A percentile compares a stretch with the other conserved stretches of the same genome.
Conservation (phyloP, 2,329 filamentous ascomycete species). For the Aspergillus sergii region DNA sequence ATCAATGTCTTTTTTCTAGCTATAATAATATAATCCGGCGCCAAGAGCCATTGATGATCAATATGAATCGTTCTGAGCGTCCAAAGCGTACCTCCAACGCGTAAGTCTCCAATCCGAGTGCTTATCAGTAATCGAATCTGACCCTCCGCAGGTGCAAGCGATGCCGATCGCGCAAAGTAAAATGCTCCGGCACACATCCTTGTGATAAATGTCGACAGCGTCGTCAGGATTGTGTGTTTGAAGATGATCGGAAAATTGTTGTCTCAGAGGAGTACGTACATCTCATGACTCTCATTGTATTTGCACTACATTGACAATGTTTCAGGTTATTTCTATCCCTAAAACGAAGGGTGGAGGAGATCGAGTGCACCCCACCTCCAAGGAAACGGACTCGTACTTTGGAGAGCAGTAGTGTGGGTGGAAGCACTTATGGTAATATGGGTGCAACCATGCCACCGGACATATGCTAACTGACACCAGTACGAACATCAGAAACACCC, state of each 20-base stretch:
- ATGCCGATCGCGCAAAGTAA: slow-evolving; percentile 44
- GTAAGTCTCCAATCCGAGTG: slow-evolving; percentile 9
- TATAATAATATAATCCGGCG: background rate
- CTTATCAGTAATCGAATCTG: background rate
- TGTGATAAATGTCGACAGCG: slow-evolving; percentile 42
- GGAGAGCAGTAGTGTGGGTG: slow-evolving; percentile 3
- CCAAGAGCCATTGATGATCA: background rate
- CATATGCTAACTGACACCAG: background rate
- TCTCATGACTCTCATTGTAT: background rate
- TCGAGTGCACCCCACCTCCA: slow-evolving; percentile 16
- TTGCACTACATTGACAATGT: background rate
- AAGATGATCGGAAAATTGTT: slow-evolving; percentile 47
- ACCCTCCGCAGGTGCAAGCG: slow-evolving; percentile 34
- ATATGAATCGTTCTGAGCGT: slow-evolving; percentile 19
- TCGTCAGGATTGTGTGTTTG: slow-evolving; percentile 39
- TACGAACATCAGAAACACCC: slow-evolving; percentile 3
- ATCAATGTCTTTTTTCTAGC: background rate
- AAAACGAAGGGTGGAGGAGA: slow-evolving; percentile 20
- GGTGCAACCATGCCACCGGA: background rate
- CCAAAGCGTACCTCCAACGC: slow-evolving; percentile 24
- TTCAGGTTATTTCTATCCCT: slow-evolving; percentile 20
- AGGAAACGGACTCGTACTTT: slow-evolving; percentile 11
- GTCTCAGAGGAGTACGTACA: slow-evolving; percentile 45
- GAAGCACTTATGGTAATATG: slow-evolving; percentile 3
- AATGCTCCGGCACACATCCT: slow-evolving; percentile 40